Conservation (phyloP, 2,329 filamentous ascomycete species). For the Parafenestella ontariensis region DNA sequence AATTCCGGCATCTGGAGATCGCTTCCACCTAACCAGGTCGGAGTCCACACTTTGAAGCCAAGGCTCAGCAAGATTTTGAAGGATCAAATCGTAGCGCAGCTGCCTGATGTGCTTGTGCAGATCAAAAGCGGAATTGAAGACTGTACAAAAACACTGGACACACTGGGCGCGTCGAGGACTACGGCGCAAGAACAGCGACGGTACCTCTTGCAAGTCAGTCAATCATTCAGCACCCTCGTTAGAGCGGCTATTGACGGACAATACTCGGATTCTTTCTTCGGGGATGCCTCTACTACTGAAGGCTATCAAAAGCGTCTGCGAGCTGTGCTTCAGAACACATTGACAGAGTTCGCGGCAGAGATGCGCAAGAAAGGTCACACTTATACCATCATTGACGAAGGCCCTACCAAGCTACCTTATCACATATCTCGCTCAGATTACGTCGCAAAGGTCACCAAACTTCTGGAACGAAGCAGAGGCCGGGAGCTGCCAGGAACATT, state of each 20-base stretch:
- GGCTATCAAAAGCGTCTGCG: conserved; percentile 28
- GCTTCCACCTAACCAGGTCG: conserved; percentile 47
- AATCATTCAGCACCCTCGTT: conserved; percentile 52
- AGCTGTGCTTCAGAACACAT: conserved; percentile 30
- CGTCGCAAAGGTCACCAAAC: conserved; percentile 27
- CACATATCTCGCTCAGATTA: conserved; percentile 28
- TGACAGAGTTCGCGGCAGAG: conserved; percentile 20
- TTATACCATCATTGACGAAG: conserved; percentile 19
- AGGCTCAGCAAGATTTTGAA: conserved; percentile 31
- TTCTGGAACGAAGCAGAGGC: conserved; percentile 23
- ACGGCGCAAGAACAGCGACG: conserved; percentile 57
- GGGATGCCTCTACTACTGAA: conserved; percentile 10
- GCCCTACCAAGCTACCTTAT: not conserved
- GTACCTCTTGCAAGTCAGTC: conserved; percentile 57
- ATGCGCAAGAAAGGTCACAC: conserved; percentile 25
- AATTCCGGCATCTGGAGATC: conserved; percentile 28
- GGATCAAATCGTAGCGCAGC: conserved; percentile 26
- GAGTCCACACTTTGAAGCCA: conserved; percentile 20
- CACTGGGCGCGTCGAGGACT: conserved; percentile 57
- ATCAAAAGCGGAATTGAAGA: conserved; percentile 27
- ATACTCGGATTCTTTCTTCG: conserved; percentile 59
- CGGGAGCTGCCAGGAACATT: conserved; percentile 32
- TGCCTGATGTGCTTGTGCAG: conserved; percentile 36
- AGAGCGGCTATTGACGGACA: conserved; percentile 57
- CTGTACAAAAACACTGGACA: conserved; percentile 43